phyloP scores from a whole-genome alignment of 1,284 basidiomycete species.

The Mycena sp. region DNA sequence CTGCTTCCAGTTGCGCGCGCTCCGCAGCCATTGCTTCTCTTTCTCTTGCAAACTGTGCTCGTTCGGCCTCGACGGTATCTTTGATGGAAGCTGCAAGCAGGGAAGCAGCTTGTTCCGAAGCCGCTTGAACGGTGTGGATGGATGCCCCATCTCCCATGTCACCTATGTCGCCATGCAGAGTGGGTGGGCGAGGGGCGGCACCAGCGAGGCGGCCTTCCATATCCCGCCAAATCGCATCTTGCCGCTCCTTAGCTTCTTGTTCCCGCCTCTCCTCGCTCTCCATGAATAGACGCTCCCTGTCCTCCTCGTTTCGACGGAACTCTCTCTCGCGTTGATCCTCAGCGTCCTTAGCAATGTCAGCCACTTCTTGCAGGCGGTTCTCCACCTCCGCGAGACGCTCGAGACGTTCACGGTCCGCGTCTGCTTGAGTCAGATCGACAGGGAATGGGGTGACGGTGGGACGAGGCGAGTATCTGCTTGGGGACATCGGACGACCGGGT shows the following conservation, averaged over 20 bases:
- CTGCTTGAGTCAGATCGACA: conserved; percentile 49
- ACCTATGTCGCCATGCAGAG: conserved; percentile 2
- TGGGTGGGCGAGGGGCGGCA: conserved; percentile 9
- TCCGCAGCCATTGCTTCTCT: conserved; percentile 62
- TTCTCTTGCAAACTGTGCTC: conserved; percentile 65
- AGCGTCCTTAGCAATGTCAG: conserved; percentile 59
- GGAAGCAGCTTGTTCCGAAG: conserved; percentile 58
- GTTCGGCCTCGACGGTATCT: conserved; percentile 65
- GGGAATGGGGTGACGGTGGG: conserved; percentile 45
- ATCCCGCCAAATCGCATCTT: conserved; percentile 59
- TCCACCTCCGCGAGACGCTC: conserved; percentile 67
- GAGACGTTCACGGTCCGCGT: conserved; percentile 61
- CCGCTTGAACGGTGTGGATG: conserved; percentile 45
- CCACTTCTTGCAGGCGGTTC: conserved; percentile 54
- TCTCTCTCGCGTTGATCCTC: conserved; percentile 70
- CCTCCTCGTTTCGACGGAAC: conserved; percentile 71
- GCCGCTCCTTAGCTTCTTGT: conserved; percentile 58
- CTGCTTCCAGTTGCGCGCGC: conserved; percentile 57
- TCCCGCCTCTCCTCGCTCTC: conserved; percentile 67
- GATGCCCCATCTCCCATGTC: conserved; percentile 21
- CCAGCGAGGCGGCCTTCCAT: conserved; percentile 49
- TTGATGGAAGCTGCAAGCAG: conserved; percentile 65
- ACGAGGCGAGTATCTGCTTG: conserved; percentile 34
- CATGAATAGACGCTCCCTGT: conserved; percentile 66
- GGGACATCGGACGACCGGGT: conserved; percentile 6